Base-by-base conservation (phyloP, 2,329 filamentous ascomycete genomes). In the Fusarium avenaceum region DNA sequence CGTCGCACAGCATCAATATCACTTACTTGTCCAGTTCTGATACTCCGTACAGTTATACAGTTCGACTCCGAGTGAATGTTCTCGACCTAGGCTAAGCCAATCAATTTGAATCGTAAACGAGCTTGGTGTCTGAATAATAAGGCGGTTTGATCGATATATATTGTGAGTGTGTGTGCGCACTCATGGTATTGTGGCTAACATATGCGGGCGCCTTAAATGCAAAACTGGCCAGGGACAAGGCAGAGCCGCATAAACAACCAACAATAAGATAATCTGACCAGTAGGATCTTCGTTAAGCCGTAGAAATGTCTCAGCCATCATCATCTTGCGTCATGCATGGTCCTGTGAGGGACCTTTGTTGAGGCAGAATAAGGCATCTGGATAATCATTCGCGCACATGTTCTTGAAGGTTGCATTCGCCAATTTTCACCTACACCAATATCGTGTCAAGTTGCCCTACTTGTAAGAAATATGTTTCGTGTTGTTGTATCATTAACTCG, bases 391-490 rank as follows among this genome's bases (percentile, higher is more conserved):
- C 33, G 33, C 24, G 26, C 14, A 33, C 4, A 20, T 7, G 8
- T 43, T 53, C 22, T 53, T 14, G n/a, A 7, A 14, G 20, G 47
- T 17, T 56, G 20, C 32, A 43, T 57, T 17, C 35, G 8, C n/a
- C 35, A 10, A 38, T 8, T 10, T 38, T 10, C 9, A 17, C n/a
- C 17, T 19, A 17, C 7, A 38, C 17, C 17, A n/a, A 38, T 17
- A 10, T 19, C 47, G 22, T 19, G n/a, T 53, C 47, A 15, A 57
- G 30, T 22, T 57, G 38, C 38, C 47, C 22, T 53, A 33, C 20
- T 13, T 9, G 48, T 33, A 26, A 42, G 22, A 53, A 22, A 32
- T 7, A 13, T 1, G 4, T 19, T 38, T 38, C 4, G n/a, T 39
- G 43, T 14, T 35, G 14, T 53, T 22, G 46, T 43, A 30, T 30